A percentile compares a stretch with the other conserved stretches of the same genome.
phyloP scores from a whole-genome alignment of 1,139 yeast genomes.

The Suhomyces bokatorum region DNA sequence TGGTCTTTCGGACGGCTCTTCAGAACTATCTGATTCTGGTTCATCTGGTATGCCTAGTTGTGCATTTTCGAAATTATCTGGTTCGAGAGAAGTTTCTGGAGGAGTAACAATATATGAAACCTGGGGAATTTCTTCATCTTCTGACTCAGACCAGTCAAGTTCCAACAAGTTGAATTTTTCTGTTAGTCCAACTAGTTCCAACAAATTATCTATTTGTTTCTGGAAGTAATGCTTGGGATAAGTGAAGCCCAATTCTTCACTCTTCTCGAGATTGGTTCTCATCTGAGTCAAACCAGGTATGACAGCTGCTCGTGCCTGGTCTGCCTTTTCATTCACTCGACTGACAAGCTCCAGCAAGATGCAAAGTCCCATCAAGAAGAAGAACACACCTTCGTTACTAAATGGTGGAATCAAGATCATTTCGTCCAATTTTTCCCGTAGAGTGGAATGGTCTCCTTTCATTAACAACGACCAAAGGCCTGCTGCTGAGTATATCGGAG shows the following conservation, averaged over 20 bases:
- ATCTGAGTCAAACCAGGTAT: not conserved
- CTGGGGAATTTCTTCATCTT: not conserved
- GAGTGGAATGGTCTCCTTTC: constrained; percentile 25
- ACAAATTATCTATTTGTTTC: constrained; percentile 11
- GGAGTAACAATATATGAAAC: not conserved
- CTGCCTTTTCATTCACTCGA: not conserved
- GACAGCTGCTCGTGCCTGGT: not conserved
- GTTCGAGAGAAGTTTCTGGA: not conserved
- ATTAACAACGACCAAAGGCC: constrained; percentile 38
- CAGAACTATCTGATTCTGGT: not conserved
- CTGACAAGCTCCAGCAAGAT: constrained; percentile 22
- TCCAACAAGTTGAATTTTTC: constrained; percentile 4
- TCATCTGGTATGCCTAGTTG: not conserved
- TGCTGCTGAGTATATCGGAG: constrained; percentile 40
- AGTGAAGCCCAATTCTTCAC: constrained; percentile 31
- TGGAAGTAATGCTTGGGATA: constrained; percentile 28
- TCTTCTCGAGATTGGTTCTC: constrained; percentile 16
- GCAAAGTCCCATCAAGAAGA: constrained; percentile 35
- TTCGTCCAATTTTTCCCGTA: constrained; percentile 37
- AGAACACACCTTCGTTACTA: constrained; percentile 43
- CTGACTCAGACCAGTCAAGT: constrained; percentile 2
- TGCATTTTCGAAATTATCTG: not conserved
- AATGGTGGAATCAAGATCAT: constrained; percentile 48
- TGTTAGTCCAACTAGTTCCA: constrained; percentile 1
- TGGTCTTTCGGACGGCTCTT: not conserved